Percentiles rank a stretch among this genome's conserved stretches.
Evolutionary conservation across 2,329 filamentous ascomycete species (phyloP).

Genomic region (Epichloe hybrida): DNA sequence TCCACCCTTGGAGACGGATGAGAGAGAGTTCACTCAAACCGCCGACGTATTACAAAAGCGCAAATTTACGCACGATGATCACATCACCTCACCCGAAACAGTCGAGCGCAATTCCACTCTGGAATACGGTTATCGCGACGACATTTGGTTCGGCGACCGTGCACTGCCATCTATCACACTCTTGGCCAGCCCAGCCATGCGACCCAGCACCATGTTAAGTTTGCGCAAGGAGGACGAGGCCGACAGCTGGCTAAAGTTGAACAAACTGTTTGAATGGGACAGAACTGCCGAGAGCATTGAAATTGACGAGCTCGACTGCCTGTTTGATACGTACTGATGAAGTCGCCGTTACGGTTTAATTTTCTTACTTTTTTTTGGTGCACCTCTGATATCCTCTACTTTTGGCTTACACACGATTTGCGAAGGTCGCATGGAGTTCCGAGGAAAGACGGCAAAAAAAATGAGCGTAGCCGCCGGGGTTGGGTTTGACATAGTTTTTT

Average conservation of each 20-base stretch:
- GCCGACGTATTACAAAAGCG: slow-evolving; percentile 68
- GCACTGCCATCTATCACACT: slow-evolving; percentile 26
- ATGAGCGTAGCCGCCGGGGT: background rate
- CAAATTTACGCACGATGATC: slow-evolving; percentile 36
- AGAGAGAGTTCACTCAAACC: slow-evolving; percentile 93
- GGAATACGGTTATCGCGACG: slow-evolving; percentile 30
- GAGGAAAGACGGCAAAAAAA: background rate
- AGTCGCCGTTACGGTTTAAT: background rate
- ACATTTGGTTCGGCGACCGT: slow-evolving; percentile 37
- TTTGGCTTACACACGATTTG: slow-evolving; percentile 5
- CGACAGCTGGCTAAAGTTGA: slow-evolving; percentile 28
- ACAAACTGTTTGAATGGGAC: slow-evolving; percentile 40
- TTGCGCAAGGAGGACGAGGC: slow-evolving; percentile 25
- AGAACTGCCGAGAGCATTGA: slow-evolving; percentile 78
- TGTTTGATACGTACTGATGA: slow-evolving; percentile 60
- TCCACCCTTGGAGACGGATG: slow-evolving; percentile 83
- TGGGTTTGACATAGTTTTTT: background rate
- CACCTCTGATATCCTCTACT: background rate
- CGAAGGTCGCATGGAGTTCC: slow-evolving; percentile 11
- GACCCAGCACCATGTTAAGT: slow-evolving; percentile 17
- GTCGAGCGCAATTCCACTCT: slow-evolving; percentile 16
- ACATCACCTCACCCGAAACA: slow-evolving; percentile 13
- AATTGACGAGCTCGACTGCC: slow-evolving; percentile 80
- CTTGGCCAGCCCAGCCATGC: slow-evolving; percentile 41
- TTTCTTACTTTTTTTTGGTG: slow-evolving; percentile 2